Percentiles rank a stretch among this genome's conserved stretches.
These are phyloP conservation scores for Ziziphus jujuba DNA, from an alignment of 306 rosid species.

Conservation along the genomic window DNA sequence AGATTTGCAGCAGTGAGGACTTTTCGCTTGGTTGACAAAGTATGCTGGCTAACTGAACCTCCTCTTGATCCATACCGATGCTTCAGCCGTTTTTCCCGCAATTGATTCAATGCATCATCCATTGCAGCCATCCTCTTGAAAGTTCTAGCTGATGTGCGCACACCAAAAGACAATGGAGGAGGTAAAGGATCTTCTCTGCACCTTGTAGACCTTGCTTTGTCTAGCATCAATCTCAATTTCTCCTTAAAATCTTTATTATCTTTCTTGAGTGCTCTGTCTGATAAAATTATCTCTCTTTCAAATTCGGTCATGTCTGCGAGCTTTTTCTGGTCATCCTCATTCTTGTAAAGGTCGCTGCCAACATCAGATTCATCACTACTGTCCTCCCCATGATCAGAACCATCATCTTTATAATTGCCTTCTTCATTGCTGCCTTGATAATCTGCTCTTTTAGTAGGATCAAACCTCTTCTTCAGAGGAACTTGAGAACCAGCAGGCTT, in stretches of 20 bases:
- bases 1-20: constrained; percentile 10
- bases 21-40: constrained; percentile 22
- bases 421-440: constrained; percentile 22
- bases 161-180: constrained; percentile 33
- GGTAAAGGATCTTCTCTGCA: constrained; percentile 27
- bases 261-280: constrained; percentile 54
- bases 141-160: constrained; percentile 54
- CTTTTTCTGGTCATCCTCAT: constrained; percentile 52
- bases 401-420: constrained; percentile 14
- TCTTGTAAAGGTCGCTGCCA: constrained; percentile 60
- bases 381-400: constrained; percentile 26
- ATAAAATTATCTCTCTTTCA: constrained; percentile 62
- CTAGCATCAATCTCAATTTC: constrained; percentile 41
- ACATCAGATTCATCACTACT: constrained; percentile 53
- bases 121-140: constrained; percentile 50
- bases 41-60: constrained; percentile 25
- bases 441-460: constrained; percentile 28
- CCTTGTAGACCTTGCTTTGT: constrained; percentile 23
- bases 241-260: constrained; percentile 48
- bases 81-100: constrained; percentile 55
- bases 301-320: constrained; percentile 59
- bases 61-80: constrained; percentile 35
- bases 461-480: constrained; percentile 60
- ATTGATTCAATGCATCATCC: constrained; percentile 44
- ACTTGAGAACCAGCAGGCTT: constrained; percentile 34